phyloP scores from a whole-genome alignment of 805 yeast genomes.

The Saccharomycopsis selenospora region DNA sequence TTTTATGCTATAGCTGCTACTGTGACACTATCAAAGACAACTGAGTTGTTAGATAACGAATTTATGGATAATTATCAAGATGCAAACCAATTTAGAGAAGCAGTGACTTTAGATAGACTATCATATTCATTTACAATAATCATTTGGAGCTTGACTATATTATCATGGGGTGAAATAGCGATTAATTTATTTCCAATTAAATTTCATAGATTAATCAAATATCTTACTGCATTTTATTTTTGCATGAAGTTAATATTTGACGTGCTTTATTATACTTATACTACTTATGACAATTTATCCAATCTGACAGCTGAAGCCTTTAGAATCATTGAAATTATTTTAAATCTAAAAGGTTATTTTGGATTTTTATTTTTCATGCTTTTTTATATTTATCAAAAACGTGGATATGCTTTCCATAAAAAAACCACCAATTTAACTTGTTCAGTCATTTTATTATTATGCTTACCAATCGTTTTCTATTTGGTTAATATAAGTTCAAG shows the following conservation, averaged over 20 bases:
- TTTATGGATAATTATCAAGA: slow-evolving; percentile 15
- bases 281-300: background rate
- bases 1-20: slow-evolving; percentile 14
- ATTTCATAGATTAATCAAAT: background rate
- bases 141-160: slow-evolving; percentile 5
- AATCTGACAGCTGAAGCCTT: background rate
- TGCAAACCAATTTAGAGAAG: slow-evolving; percentile 8
- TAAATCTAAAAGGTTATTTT: slow-evolving; percentile 3
- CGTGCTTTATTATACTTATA: background rate
- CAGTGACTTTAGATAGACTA: background rate
- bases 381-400: slow-evolving; percentile 3
- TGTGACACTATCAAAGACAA: slow-evolving; percentile 14
- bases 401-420: slow-evolving; percentile 9
- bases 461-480: slow-evolving; percentile 16
- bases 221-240: background rate
- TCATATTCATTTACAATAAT: slow-evolving; percentile 6
- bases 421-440: slow-evolving; percentile 4
- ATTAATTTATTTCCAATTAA: slow-evolving; percentile 1
- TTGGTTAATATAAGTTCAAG: slow-evolving; percentile 3
- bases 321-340: slow-evolving; percentile 5
- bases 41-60: slow-evolving; percentile 13
- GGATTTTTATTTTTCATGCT: slow-evolving; percentile 3
- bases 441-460: slow-evolving; percentile 7
- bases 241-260: slow-evolving; percentile 2
- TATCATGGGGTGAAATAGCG: slow-evolving; percentile 17